These are phyloP conservation scores for Verticillium tricorpus DNA, from an alignment of 2,329 filamentous ascomycete species.

Conservation along the genomic window DNA sequence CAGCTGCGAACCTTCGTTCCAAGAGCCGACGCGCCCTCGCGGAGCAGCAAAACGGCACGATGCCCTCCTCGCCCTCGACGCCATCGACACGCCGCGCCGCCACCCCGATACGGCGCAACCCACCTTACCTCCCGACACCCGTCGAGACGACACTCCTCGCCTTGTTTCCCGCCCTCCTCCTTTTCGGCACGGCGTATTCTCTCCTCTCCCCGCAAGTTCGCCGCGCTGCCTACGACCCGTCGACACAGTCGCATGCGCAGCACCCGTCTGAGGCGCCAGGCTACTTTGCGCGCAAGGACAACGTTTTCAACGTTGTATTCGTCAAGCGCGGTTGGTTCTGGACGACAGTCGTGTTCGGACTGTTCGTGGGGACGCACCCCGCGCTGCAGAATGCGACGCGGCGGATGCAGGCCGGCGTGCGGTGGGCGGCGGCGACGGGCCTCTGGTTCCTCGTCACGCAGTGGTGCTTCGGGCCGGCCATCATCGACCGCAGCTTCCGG, in stretches of 20 bases:
- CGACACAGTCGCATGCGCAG: conserved; percentile 58
- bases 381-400: conserved; percentile 29
- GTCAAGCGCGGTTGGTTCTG: conserved; percentile 96
- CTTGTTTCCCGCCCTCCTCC: conserved; percentile 71
- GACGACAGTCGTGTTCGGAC: conserved; percentile 70
- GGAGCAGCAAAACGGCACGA: conserved; percentile 11
- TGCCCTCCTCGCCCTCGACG: conserved; percentile 7
- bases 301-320: conserved; percentile 87
- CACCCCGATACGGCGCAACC: conserved; percentile 29
- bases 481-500: conserved; percentile 88
- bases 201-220: conserved; percentile 69
- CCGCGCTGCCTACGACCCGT: conserved; percentile 56
- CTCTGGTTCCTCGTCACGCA: conserved; percentile 89
- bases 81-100: background rate
- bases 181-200: conserved; percentile 79
- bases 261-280: conserved; percentile 55
- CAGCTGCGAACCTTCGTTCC: conserved; percentile 10
- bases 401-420: conserved; percentile 52
- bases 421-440: conserved; percentile 68
- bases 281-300: conserved; percentile 93
- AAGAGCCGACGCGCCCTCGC: conserved; percentile 12
- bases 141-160: conserved; percentile 61
- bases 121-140: conserved; percentile 64
- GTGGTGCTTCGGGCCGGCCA: conserved; percentile 89
- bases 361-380: conserved; percentile 68